These are phyloP conservation scores for Ophiostoma piceae DNA, from an alignment of 2,329 filamentous ascomycete species.

Conservation along the genomic window DNA sequence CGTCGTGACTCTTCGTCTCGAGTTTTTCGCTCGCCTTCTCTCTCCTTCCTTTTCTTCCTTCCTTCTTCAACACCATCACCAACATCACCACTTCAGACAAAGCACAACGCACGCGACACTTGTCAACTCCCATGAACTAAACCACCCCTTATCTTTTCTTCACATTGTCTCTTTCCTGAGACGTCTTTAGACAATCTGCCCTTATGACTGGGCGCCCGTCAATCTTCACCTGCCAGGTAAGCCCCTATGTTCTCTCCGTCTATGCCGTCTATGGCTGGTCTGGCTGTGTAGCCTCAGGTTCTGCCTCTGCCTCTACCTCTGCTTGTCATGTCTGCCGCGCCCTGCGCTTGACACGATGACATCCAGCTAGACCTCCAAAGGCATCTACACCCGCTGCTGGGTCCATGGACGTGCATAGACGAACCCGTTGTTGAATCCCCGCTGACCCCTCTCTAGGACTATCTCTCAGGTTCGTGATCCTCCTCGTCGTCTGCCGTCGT, in stretches of 20 bases:
- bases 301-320: not conserved
- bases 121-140: constrained; percentile 5
- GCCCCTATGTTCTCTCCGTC: constrained; percentile 26
- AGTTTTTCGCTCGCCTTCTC: constrained; percentile 21
- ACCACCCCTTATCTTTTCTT: constrained; percentile 23
- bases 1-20: constrained; percentile 10
- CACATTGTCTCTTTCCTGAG: constrained; percentile 31
- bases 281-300: not conserved
- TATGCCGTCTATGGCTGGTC: not conserved
- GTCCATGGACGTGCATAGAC: not conserved
- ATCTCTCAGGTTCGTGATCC: constrained; percentile 62
- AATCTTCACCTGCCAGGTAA: constrained; percentile 82
- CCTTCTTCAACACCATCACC: not conserved
- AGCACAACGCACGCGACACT: not conserved
- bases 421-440: not conserved
- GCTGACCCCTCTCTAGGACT: constrained; percentile 49
- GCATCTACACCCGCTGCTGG: not conserved
- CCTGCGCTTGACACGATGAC: not conserved
- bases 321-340: too few relatives aligned
- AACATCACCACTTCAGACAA: not conserved
- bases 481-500: not conserved
- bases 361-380: not conserved
- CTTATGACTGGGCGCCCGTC: constrained; percentile 83
- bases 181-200: constrained; percentile 49
- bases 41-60: constrained; percentile 13